Conservation (phyloP, 192 early-diverging fungal genomes). For the Coemansia sp. region DNA sequence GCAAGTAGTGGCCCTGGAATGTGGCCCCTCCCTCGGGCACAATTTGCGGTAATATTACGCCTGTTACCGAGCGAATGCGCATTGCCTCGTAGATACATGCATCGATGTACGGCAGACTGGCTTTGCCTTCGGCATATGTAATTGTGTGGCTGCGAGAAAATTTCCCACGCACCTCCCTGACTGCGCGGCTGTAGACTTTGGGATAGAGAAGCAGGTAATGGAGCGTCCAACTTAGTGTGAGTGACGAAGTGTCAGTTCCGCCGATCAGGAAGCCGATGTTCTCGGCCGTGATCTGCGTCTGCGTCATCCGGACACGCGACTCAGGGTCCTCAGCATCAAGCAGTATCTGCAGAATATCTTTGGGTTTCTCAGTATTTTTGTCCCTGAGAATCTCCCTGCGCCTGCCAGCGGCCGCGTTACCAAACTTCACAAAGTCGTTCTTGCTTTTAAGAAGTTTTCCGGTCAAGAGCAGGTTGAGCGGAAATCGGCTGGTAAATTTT, state of each 20-base stretch:
- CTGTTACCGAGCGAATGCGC: conserved; percentile 29
- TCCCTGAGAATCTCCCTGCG: too few relatives aligned
- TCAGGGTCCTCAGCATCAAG: too few relatives aligned
- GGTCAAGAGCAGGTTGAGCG: too few relatives aligned
- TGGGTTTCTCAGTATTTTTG: too few relatives aligned
- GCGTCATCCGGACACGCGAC: too few relatives aligned
- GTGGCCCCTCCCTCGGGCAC: conserved; percentile 40
- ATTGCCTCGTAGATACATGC: conserved; percentile 49
- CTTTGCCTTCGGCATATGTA: conserved; percentile 31
- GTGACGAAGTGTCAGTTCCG: conserved; percentile 42
- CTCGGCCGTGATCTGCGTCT: too few relatives aligned
- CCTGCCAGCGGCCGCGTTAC: too few relatives aligned
- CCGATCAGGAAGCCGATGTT: conserved; percentile 31
- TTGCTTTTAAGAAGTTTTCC: too few relatives aligned
- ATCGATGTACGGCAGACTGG: too few relatives aligned
- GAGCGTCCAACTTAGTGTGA: conserved; percentile 37
- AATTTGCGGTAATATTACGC: conserved; percentile 12
- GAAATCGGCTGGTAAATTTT: too few relatives aligned
- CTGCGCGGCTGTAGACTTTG: conserved; percentile 6
- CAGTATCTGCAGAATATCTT: too few relatives aligned
- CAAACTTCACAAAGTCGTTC: too few relatives aligned
- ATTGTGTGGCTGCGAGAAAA: conserved; percentile 35
- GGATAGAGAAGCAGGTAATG: conserved; percentile 43
- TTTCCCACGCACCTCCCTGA: conserved; percentile 22
- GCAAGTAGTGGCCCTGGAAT: conserved; percentile 34